Conservation (phyloP, 2,329 filamentous ascomycete genomes). For the Incumbomyces delicatus region DNA sequence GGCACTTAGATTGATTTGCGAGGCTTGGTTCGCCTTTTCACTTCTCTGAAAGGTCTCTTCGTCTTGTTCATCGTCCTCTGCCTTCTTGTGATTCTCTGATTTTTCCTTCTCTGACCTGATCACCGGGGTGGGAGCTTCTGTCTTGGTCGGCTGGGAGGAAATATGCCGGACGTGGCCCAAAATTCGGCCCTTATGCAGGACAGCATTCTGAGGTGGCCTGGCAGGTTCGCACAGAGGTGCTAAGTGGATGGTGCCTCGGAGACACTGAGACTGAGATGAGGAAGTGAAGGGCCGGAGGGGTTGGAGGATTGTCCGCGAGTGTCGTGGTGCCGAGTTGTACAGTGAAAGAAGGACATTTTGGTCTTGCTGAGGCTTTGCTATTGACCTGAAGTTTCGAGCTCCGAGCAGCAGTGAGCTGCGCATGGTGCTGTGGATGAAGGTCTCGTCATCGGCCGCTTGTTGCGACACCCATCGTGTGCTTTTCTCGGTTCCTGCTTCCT, state of each 20-base stretch:
- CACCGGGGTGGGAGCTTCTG: slow-evolving; percentile 16
- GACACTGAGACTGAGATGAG: background rate
- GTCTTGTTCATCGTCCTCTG: slow-evolving; percentile 47
- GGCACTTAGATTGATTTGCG: slow-evolving; percentile 80
- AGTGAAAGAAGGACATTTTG: slow-evolving; percentile 19
- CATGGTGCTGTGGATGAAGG: slow-evolving; percentile 27
- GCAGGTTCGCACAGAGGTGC: background rate
- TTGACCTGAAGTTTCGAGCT: slow-evolving; percentile 16
- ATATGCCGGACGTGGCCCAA: slow-evolving; percentile 11
- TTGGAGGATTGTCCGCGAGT: slow-evolving; percentile 15
- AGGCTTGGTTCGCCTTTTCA: slow-evolving; percentile 76
- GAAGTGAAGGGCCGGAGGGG: background rate
- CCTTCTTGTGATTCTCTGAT: slow-evolving; percentile 12
- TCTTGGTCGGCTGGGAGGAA: slow-evolving; percentile 10
- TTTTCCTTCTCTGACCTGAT: slow-evolving; percentile 13
- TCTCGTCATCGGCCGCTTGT: background rate
- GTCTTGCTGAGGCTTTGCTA: slow-evolving; percentile 15
- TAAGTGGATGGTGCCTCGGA: slow-evolving; percentile 2
- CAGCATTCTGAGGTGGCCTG: too few relatives aligned
- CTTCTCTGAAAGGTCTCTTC: slow-evolving; percentile 52
- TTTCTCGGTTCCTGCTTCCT: background rate
- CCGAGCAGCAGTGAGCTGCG: slow-evolving; percentile 32
- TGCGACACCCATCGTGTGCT: background rate
- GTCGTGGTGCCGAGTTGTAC: slow-evolving; percentile 20
- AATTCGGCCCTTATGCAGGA: background rate